Percentiles rank a stretch among this genome's conserved stretches.
phyloP scores from a whole-genome alignment of 2,329 filamentous ascomycete species.

The Hymenoscyphus infarciens region DNA sequence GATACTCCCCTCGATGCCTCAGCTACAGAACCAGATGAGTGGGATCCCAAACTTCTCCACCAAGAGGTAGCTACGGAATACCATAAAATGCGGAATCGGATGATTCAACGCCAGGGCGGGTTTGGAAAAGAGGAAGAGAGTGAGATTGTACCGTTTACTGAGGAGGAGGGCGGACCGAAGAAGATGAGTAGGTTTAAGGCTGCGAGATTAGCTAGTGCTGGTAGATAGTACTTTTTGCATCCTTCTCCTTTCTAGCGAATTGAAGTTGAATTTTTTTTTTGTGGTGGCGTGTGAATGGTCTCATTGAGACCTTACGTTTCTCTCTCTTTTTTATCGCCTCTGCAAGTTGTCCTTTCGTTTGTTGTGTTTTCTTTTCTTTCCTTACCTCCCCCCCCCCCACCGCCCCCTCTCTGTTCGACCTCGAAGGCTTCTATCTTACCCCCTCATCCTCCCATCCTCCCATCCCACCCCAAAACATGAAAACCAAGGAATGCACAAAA shows the following conservation, averaged over 20 bases:
- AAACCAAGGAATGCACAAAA: neutral
- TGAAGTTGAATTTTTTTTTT: neutral
- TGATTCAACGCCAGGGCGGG: constrained; percentile 79
- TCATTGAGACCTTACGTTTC: neutral
- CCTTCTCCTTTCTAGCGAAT: neutral
- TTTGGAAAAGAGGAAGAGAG: constrained; percentile 68
- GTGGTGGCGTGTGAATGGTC: neutral
- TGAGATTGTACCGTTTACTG: constrained; percentile 60
- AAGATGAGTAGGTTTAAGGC: constrained; percentile 72
- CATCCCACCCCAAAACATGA: neutral
- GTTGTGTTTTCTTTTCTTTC: neutral
- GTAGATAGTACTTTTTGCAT: constrained; percentile 38
- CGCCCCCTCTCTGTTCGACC: neutral
- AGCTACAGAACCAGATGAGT: constrained; percentile 54
- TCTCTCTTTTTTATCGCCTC: neutral
- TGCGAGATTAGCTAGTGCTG: constrained; percentile 57
- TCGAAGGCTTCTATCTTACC: neutral
- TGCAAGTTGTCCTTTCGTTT: too few relatives aligned
- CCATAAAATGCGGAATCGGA: constrained; percentile 74
- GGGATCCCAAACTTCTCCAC: constrained; percentile 69
- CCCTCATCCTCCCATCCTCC: too few relatives aligned
- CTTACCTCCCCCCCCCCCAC: too few relatives aligned
- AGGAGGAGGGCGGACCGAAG: constrained; percentile 59
- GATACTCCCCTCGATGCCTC: constrained; percentile 37
- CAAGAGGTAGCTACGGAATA: constrained; percentile 81